Evolutionary conservation across 2,329 filamentous ascomycete species (phyloP).

Genomic region (Cytospora schulzeri): DNA sequence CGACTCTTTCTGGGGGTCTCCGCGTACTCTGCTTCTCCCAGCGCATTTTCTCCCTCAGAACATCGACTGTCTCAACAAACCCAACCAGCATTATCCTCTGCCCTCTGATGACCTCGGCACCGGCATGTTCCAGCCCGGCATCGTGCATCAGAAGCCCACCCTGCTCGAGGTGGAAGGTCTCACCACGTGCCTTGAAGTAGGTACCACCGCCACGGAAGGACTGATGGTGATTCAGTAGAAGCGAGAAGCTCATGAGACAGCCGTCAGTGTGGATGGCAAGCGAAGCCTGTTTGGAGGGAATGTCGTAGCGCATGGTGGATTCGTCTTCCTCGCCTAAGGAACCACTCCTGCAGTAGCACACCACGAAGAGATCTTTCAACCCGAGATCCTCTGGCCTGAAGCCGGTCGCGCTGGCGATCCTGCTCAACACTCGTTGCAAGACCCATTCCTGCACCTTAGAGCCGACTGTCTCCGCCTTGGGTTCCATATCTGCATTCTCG

Average conservation of each 20-base stretch:
- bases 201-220: slow-evolving; percentile 26
- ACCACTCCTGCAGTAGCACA: slow-evolving; percentile 15
- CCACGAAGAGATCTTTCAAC: slow-evolving; percentile 25
- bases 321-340: not conserved
- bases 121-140: slow-evolving; percentile 26
- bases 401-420: slow-evolving; percentile 16
- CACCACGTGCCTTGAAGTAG: slow-evolving; percentile 21
- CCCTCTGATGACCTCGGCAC: slow-evolving; percentile 17
- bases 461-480: not conserved
- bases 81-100: slow-evolving; percentile 27
- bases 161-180: slow-evolving; percentile 24
- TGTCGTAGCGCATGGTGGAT: slow-evolving; percentile 1
- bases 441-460: slow-evolving; percentile 13
- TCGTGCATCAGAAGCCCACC: slow-evolving; percentile 26
- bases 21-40: slow-evolving; percentile 16
- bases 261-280: slow-evolving; percentile 25
- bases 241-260: slow-evolving; percentile 25
- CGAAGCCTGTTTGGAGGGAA: slow-evolving; percentile 26
- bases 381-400: slow-evolving; percentile 20
- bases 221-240: slow-evolving; percentile 22
- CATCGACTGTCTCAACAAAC: slow-evolving; percentile 26
- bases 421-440: slow-evolving; percentile 6
- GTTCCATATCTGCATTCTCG: not conserved
- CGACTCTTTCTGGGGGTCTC: not conserved
- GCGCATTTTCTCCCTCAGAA: slow-evolving; percentile 21